A percentile compares a stretch with the other conserved stretches of the same genome.
These are phyloP conservation scores for Endocalyx cinctus DNA, from an alignment of 2,329 filamentous ascomycete species.

Conservation along the genomic window DNA sequence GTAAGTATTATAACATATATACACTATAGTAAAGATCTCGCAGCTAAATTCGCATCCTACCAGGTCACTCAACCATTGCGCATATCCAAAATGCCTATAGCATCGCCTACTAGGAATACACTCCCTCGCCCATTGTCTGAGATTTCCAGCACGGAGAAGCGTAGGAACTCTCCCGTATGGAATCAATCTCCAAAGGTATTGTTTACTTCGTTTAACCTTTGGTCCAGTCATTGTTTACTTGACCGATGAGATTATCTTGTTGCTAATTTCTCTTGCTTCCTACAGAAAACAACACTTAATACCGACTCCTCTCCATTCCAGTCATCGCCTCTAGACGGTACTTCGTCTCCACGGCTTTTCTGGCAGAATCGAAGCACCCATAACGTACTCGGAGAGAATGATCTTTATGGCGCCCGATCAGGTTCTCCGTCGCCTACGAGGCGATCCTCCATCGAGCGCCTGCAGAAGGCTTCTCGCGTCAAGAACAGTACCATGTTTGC, in stretches of 20 bases:
- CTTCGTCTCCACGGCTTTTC: slow-evolving; percentile 77
- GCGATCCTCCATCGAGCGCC: slow-evolving; percentile 88
- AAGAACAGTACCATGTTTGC: slow-evolving; percentile 98
- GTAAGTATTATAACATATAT: slow-evolving; percentile 14
- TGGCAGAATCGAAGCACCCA: slow-evolving; percentile 78
- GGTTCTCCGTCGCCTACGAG: slow-evolving; percentile 68
- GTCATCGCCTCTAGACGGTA: slow-evolving; percentile 67
- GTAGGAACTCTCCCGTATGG: slow-evolving; percentile 90
- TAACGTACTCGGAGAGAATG: slow-evolving; percentile 66
- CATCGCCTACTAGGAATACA: slow-evolving; percentile 60
- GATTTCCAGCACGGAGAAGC: slow-evolving; percentile 77
- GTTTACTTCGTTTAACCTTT: slow-evolving; percentile 9
- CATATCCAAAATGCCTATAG: slow-evolving; percentile 64
- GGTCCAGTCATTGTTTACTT: slow-evolving; percentile 12
- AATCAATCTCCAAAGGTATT: slow-evolving; percentile 69
- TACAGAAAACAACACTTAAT: slow-evolving; percentile 62
- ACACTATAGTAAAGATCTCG: background rate
- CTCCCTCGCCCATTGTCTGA: slow-evolving; percentile 77
- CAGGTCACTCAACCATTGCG: slow-evolving; percentile 60
- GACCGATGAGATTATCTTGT: slow-evolving; percentile 11
- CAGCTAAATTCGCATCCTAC: slow-evolving; percentile 5
- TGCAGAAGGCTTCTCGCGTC: slow-evolving; percentile 90
- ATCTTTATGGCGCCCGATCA: slow-evolving; percentile 51
- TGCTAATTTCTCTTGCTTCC: slow-evolving; percentile 23
- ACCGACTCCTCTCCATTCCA: slow-evolving; percentile 81